A percentile compares a stretch with the other conserved stretches of the same genome.
These are phyloP conservation scores for Puccinia hordei DNA, from an alignment of 1,284 basidiomycete genomes.

Conservation along the genomic window DNA sequence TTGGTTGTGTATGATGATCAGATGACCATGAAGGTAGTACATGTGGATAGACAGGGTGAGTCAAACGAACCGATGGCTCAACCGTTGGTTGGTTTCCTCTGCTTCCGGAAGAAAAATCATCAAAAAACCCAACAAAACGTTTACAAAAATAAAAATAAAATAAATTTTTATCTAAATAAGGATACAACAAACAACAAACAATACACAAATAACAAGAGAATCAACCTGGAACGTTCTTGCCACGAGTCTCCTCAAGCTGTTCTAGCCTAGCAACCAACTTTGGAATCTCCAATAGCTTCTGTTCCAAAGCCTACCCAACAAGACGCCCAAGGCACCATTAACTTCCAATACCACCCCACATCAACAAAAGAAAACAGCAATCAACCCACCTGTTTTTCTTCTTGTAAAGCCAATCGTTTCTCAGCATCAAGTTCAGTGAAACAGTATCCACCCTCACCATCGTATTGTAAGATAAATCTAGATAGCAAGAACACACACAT, in stretches of 20 bases:
- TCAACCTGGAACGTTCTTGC: neutral
- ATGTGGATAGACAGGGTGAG: too few species aligned
- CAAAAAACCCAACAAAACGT: too few species aligned
- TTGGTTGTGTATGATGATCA: too few species aligned
- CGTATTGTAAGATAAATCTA: constrained; percentile 55
- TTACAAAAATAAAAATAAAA: too few species aligned
- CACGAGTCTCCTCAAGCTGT: constrained; percentile 65
- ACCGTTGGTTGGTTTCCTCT: too few species aligned
- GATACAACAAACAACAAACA: neutral
- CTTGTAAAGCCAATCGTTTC: constrained; percentile 83
- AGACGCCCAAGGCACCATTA: too few species aligned
- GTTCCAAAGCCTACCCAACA: constrained; percentile 65
- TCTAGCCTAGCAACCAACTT: constrained; percentile 76
- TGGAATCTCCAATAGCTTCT: constrained; percentile 77
- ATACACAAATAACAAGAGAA: too few species aligned
- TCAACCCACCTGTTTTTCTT: constrained; percentile 73
- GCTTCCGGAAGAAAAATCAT: too few species aligned
- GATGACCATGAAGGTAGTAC: too few species aligned
- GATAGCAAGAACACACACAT: neutral
- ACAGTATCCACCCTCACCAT: constrained; percentile 65
- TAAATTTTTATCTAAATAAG: too few species aligned
- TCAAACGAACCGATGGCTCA: too few species aligned
- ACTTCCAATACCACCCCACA: too few species aligned
- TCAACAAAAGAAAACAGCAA: neutral
- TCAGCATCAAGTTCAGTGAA: constrained; percentile 90